Base-by-base conservation (phyloP, 2,329 filamentous ascomycete species). In the Phialocephala sp. region DNA sequence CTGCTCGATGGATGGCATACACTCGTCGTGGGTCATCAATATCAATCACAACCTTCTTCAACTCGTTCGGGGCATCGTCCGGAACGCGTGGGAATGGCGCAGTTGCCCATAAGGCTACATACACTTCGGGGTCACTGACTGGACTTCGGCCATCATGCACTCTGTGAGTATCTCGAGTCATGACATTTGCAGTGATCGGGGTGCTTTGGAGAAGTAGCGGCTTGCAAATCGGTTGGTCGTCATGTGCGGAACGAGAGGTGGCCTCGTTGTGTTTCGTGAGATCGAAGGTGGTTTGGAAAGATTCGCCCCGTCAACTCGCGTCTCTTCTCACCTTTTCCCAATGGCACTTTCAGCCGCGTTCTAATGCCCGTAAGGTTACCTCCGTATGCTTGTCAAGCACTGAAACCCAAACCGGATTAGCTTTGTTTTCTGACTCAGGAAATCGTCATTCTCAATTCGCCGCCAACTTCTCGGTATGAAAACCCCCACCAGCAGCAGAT, bases 1-100 rank as follows among this genome's bases (percentile, higher is more conserved):
- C 84, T 36, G 87, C 87, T 59, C 81, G 82, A 73, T 89, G 84
- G 22, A 90, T 83, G 39, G 84, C 82, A 70, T 89, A 89, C 55
- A 89, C 82, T 62, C 82, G 82, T 68, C 81, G 84, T 2, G 88
- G 88, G 68, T 89, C 87, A 59, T 89, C 85, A 62, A 90, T 80
- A 62, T 87, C 81, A 64, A 86, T 80, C 24, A 88, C 80, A 59
- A 84, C 76, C 12, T 85, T 81, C 65, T 79, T 82, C 62, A 91
- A 77, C 72, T 88, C 85, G 22, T 78, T 72, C 1, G 88, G 88
- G 63, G 87, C 87, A 79, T 89, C 87, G 62, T 78, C 74, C 1
- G 88, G 88, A 50, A 90, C 78, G 60, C 83, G 82, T 47, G 85
- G 81, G 71, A 89, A 89, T 1, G 83, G 83, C 3, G 85, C 85